Conservation (phyloP, 768 basidiomycete genomes). For the Lactarius deliciosus region DNA sequence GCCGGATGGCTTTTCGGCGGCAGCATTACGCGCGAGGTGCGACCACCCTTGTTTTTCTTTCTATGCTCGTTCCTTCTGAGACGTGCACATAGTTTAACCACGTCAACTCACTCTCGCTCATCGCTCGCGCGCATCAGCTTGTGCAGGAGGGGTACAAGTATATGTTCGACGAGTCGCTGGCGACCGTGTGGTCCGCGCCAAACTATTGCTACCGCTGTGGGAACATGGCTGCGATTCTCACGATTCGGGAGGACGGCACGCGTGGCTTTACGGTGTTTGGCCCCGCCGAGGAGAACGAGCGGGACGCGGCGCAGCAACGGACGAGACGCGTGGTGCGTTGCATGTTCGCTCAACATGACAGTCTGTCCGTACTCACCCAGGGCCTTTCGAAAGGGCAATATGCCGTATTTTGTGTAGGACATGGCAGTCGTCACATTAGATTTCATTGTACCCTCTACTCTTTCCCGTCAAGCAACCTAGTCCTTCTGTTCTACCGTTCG, state of each 20-base stretch:
- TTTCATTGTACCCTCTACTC: not conserved
- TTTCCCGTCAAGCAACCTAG: not conserved
- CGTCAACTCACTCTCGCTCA: slow-evolving; percentile 80
- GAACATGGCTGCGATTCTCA: slow-evolving; percentile 90
- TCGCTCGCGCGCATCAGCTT: slow-evolving; percentile 94
- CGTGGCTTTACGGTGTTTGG: slow-evolving; percentile 80
- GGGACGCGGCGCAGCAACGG: slow-evolving; percentile 73
- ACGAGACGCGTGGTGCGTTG: slow-evolving; percentile 68
- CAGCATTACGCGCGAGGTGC: slow-evolving; percentile 79
- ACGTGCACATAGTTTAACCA: slow-evolving; percentile 72
- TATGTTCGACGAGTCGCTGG: slow-evolving; percentile 92
- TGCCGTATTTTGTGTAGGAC: slow-evolving; percentile 54
- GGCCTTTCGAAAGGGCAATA: slow-evolving; percentile 43
- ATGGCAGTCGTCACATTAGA: slow-evolving; percentile 11
- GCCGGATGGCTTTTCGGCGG: slow-evolving; percentile 95
- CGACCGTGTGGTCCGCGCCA: slow-evolving; percentile 91
- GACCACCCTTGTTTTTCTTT: slow-evolving; percentile 21
- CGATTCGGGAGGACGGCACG: slow-evolving; percentile 65
- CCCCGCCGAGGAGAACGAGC: slow-evolving; percentile 86
- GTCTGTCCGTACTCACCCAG: not conserved
- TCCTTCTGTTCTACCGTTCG: not conserved
- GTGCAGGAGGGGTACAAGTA: slow-evolving; percentile 96
- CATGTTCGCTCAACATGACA: not conserved
- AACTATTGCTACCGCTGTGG: slow-evolving; percentile 88
- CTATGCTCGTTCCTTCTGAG: not conserved